Evolutionary conservation across 169 alveolate genomes (phyloP).

Genomic region (Sarcocystis neurona): DNA sequence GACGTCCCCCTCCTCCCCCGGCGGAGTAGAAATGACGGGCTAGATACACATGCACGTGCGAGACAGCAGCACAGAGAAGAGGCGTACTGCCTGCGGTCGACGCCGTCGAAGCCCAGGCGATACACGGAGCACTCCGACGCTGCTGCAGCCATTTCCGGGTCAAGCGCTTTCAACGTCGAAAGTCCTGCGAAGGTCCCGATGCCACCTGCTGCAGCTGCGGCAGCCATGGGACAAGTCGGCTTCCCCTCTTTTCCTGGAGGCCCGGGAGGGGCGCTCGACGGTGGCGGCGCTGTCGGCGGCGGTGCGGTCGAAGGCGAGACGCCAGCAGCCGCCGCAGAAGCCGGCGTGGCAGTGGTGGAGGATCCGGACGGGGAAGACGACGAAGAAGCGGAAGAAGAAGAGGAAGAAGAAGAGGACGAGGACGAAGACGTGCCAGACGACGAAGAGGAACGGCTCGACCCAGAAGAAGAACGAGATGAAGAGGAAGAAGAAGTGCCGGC

Average conservation of each 20-base stretch:
- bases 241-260: not conserved
- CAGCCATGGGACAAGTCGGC: not conserved
- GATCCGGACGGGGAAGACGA: not conserved
- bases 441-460: not conserved
- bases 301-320: not conserved
- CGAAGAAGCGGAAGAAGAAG: constrained; percentile 9
- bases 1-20: too few species aligned
- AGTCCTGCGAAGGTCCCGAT: constrained; percentile 25
- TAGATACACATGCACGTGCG: too few species aligned
- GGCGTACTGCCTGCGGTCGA: constrained; percentile 33
- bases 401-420: not conserved
- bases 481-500: not conserved
- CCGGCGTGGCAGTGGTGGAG: not conserved
- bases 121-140: constrained; percentile 36
- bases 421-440: not conserved
- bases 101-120: constrained; percentile 33
- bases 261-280: not conserved
- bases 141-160: constrained; percentile 17
- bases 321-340: not conserved
- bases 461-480: not conserved
- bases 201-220: constrained; percentile 29
- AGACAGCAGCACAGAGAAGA: too few species aligned
- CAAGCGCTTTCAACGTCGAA: not conserved
- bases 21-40: too few species aligned
- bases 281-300: constrained; percentile 17